These are phyloP conservation scores for Trypanosoma theileri DNA, from an alignment of 208 protist species.

Conservation along the genomic window DNA sequence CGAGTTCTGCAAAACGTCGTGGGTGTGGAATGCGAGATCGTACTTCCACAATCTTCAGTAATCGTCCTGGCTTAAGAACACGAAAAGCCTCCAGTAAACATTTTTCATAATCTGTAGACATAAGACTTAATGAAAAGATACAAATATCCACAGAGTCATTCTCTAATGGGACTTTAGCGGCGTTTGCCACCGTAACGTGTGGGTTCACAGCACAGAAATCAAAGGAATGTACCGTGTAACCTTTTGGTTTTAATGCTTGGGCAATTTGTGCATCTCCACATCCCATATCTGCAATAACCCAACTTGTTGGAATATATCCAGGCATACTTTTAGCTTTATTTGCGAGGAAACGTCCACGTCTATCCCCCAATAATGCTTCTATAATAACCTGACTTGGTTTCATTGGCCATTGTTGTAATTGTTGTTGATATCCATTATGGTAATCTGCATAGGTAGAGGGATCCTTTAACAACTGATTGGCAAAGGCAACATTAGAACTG, in stretches of 20 bases:
- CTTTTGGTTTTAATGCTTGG: conserved; percentile 55
- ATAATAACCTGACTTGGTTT: conserved; percentile 93
- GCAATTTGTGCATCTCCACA: conserved; percentile 94
- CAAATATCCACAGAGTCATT: conserved; percentile 85
- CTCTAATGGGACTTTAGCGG: conserved; percentile 81
- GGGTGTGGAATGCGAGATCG: conserved; percentile 87
- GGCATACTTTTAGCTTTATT: conserved; percentile 86
- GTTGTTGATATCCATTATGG: conserved; percentile 92
- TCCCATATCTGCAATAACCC: conserved; percentile 95
- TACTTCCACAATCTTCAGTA: conserved; percentile 94
- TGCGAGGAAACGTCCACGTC: conserved; percentile 69
- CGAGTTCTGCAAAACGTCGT: conserved; percentile 70
- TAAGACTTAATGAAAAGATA: conserved; percentile 94
- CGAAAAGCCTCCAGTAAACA: conserved; percentile 92
- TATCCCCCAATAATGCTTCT: conserved; percentile 69
- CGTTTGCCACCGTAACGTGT: conserved; percentile 90
- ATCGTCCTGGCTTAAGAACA: conserved; percentile 83
- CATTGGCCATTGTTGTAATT: conserved; percentile 92
- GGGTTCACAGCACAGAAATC: conserved; percentile 88
- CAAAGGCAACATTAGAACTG: conserved; percentile 77
- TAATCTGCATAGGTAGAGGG: conserved; percentile 84
- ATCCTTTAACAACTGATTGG: conserved; percentile 77
- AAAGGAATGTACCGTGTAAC: conserved; percentile 95
- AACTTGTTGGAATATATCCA: conserved; percentile 71
- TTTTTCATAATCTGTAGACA: conserved; percentile 95